Conservation (phyloP, 768 basidiomycete species). For the Gymnopilus junonius region DNA sequence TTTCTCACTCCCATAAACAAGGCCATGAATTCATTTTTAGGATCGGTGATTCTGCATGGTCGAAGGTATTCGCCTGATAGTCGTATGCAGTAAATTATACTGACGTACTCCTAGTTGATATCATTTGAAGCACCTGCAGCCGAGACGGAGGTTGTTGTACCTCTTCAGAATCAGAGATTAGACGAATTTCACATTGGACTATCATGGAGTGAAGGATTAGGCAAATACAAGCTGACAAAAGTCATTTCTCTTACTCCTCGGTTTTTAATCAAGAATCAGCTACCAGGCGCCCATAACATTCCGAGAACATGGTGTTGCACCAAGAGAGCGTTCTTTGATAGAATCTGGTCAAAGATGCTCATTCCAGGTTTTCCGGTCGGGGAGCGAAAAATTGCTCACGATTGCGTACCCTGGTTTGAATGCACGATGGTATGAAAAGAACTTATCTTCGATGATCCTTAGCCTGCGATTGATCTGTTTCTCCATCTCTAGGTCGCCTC, state of each 20-base stretch:
- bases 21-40: slow-evolving; percentile 86
- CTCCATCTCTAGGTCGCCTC: slow-evolving; percentile 72
- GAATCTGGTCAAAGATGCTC: slow-evolving; percentile 71
- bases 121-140: slow-evolving; percentile 92
- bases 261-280: slow-evolving; percentile 86
- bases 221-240: slow-evolving; percentile 96
- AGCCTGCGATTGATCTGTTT: not conserved
- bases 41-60: slow-evolving; percentile 86
- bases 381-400: slow-evolving; percentile 76
- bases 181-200: slow-evolving; percentile 83
- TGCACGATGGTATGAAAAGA: slow-evolving; percentile 69
- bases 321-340: slow-evolving; percentile 62
- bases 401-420: slow-evolving; percentile 87
- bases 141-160: slow-evolving; percentile 81
- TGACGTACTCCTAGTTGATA: slow-evolving; percentile 54
- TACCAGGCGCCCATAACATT: slow-evolving; percentile 71
- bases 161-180: slow-evolving; percentile 60
- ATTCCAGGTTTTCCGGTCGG: slow-evolving; percentile 67
- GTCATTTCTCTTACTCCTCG: slow-evolving; percentile 91
- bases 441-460: not conserved
- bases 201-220: slow-evolving; percentile 92
- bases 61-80: slow-evolving; percentile 57
- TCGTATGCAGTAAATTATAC: not conserved
- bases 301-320: slow-evolving; percentile 84
- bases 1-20: slow-evolving; percentile 81